These are phyloP conservation scores for Picea glauca DNA, from an alignment of 75 land plant genomes.

Conservation along the genomic window DNA sequence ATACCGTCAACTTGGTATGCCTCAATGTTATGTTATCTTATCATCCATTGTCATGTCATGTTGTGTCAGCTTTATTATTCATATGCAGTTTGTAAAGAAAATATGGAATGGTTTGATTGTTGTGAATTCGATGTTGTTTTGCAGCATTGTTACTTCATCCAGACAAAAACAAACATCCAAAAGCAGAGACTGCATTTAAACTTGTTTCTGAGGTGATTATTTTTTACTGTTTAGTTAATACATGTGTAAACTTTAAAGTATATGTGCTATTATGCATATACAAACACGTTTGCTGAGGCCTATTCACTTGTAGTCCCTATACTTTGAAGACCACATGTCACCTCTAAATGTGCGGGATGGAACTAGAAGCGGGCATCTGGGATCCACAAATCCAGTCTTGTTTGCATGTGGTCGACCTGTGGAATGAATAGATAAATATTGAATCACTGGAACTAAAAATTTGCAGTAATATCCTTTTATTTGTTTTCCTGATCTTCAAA, in stretches of 20 bases:
- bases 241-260: neutral
- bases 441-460: neutral
- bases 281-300: neutral
- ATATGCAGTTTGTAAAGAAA: neutral
- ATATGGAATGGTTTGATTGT: neutral
- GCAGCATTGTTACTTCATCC: constrained; percentile 90
- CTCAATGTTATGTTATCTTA: neutral
- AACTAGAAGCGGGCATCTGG: neutral
- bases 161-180: constrained; percentile 80
- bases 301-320: neutral
- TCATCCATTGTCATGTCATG: neutral
- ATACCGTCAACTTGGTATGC: constrained; percentile 72
- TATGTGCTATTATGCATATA: neutral
- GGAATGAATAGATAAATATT: neutral
- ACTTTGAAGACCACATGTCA: neutral
- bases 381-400: neutral
- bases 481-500: constrained; percentile 3
- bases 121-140: constrained; percentile 6
- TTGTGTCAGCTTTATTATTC: constrained; percentile 6
- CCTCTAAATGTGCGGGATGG: neutral
- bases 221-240: too few relatives aligned
- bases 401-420: neutral
- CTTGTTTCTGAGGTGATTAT: constrained; percentile 70
- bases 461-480: neutral
- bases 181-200: constrained; percentile 81